Percentiles rank a stretch among this genome's conserved stretches.
phyloP scores from a whole-genome alignment of 2,329 filamentous ascomycete species.

The Scedosporium dehoogii region DNA sequence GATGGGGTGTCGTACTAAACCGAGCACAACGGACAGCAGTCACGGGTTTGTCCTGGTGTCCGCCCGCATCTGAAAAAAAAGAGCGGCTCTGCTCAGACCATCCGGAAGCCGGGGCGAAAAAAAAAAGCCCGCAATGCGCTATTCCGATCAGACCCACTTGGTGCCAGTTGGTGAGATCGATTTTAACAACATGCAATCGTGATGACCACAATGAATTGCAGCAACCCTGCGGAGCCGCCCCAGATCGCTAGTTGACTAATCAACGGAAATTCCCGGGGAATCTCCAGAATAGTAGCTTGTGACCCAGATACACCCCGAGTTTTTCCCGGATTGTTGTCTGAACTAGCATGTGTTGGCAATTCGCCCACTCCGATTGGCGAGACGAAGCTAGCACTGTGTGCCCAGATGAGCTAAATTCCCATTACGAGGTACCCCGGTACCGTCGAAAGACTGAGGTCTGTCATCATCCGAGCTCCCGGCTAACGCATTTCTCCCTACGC shows the following conservation, averaged over 20 bases:
- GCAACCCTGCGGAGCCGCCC: background rate
- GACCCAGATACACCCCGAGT: background rate
- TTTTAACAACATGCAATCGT: too few relatives aligned
- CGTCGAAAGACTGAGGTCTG: background rate
- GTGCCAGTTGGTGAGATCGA: too few relatives aligned
- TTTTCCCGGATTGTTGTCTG: background rate
- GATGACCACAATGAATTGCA: background rate
- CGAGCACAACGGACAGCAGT: too few relatives aligned
- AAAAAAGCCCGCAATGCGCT: too few relatives aligned
- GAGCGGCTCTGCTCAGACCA: too few relatives aligned
- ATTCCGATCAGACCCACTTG: too few relatives aligned
- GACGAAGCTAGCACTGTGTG: background rate
- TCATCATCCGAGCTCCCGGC: conserved; percentile 2
- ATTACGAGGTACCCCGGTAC: background rate
- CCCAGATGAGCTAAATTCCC: background rate
- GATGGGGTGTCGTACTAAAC: too few relatives aligned
- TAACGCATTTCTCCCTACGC: background rate
- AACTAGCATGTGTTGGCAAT: background rate
- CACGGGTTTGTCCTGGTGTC: too few relatives aligned
- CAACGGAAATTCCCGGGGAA: background rate
- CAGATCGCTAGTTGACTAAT: background rate
- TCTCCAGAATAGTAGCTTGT: background rate
- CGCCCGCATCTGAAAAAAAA: too few relatives aligned
- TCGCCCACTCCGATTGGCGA: background rate
- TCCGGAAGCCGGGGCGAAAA: too few relatives aligned